Evolutionary conservation across 768 basidiomycete species (phyloP).

Genomic region (Leccinum disarticulatum): DNA sequence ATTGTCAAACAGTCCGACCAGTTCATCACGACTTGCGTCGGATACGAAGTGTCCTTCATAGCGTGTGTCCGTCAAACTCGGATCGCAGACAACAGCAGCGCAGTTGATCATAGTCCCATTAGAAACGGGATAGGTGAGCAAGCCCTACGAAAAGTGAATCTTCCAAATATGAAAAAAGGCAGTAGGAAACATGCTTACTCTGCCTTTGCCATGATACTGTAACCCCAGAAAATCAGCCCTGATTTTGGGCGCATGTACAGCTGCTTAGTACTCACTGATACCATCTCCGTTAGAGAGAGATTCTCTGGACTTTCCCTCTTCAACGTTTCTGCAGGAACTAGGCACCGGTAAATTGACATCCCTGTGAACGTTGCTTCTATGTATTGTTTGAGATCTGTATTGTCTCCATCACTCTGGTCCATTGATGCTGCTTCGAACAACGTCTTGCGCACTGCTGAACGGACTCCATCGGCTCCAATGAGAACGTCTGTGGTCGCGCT

Average conservation of each 20-base stretch:
- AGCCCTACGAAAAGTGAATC: constrained; percentile 31
- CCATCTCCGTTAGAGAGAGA: constrained; percentile 14
- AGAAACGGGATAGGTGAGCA: constrained; percentile 41
- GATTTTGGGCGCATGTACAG: background rate
- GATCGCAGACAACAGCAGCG: constrained; percentile 32
- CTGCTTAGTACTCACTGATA: constrained; percentile 19
- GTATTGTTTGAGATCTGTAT: constrained; percentile 7
- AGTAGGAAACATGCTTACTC: background rate
- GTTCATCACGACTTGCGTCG: constrained; percentile 32
- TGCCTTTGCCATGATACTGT: constrained; percentile 16
- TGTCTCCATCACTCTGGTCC: background rate
- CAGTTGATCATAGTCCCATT: constrained; percentile 38
- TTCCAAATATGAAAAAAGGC: background rate
- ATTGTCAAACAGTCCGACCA: constrained; percentile 28
- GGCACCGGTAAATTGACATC: constrained; percentile 36
- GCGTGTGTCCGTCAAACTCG: constrained; percentile 27
- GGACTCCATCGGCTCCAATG: constrained; percentile 47
- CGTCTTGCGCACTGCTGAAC: constrained; percentile 24
- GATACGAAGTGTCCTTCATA: constrained; percentile 36
- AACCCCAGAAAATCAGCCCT: constrained; percentile 9
- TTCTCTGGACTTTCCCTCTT: constrained; percentile 23
- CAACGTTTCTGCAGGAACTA: constrained; percentile 36
- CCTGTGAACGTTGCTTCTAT: constrained; percentile 42
- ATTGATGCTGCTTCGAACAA: constrained; percentile 22
- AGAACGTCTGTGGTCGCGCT: constrained; percentile 40